phyloP scores from a whole-genome alignment of 2,329 filamentous ascomycete species.

The Lecanicillium sp. region DNA sequence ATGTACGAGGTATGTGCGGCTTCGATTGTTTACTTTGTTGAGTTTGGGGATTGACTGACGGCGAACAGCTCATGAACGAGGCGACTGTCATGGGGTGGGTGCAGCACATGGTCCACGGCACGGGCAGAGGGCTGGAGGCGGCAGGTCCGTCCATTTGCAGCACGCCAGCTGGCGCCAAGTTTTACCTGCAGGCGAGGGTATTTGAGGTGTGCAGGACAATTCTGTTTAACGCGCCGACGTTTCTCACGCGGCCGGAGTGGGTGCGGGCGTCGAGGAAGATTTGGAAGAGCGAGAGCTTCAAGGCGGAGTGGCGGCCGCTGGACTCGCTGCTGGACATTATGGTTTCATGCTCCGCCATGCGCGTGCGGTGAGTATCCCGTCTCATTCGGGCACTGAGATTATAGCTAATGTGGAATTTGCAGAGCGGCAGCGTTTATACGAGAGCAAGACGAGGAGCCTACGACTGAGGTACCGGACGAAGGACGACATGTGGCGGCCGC shows the following conservation, averaged over 20 bases:
- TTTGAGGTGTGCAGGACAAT: conserved; percentile 25
- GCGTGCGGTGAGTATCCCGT: conserved; percentile 18
- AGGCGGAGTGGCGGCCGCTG: conserved; percentile 10
- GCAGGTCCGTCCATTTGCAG: conserved; percentile 17
- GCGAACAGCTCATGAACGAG: conserved; percentile 23
- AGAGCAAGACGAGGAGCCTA: background rate
- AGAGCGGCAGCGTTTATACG: too few relatives aligned
- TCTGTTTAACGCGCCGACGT: conserved; percentile 20
- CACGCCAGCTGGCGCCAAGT: conserved; percentile 15
- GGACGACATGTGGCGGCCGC: conserved; percentile 3
- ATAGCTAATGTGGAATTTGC: too few relatives aligned
- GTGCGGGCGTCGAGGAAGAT: conserved; percentile 2
- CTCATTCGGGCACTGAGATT: too few relatives aligned
- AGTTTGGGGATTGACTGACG: background rate
- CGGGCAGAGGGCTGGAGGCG: conserved; percentile 21
- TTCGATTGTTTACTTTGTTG: too few relatives aligned
- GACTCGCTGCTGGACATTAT: conserved; percentile 22
- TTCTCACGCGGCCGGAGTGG: conserved; percentile 19
- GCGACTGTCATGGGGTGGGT: conserved; percentile 23
- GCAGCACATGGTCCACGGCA: conserved; percentile 26
- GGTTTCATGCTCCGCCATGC: conserved; percentile 21
- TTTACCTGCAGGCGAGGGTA: conserved; percentile 22
- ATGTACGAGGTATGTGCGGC: conserved; percentile 22
- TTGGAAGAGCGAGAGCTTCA: background rate
- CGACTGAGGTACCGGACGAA: background rate